Conservation (phyloP, 495 filamentous ascomycete genomes). For the Trichoderma virens region DNA sequence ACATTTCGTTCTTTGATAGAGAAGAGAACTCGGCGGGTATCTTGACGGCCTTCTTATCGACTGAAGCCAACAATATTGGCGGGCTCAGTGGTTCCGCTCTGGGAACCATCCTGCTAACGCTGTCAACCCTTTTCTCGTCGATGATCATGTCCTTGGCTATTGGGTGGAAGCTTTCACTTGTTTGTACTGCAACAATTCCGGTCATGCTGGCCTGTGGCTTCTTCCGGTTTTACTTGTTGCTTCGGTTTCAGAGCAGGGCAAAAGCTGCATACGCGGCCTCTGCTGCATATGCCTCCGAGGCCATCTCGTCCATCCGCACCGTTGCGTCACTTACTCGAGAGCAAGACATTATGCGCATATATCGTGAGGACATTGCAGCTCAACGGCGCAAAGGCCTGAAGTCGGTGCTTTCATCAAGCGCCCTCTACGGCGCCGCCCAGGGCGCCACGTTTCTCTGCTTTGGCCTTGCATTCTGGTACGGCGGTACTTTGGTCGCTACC, state of each 20-base stretch:
- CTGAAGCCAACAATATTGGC: conserved; percentile 75
- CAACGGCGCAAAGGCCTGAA: conserved; percentile 52
- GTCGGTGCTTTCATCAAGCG: conserved; percentile 53
- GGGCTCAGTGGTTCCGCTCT: conserved; percentile 76
- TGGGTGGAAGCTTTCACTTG: conserved; percentile 87
- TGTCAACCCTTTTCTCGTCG: conserved; percentile 64
- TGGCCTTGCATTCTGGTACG: conserved; percentile 82
- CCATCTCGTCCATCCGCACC: conserved; percentile 83
- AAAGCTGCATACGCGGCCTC: conserved; percentile 68
- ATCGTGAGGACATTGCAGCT: conserved; percentile 51
- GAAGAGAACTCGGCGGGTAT: conserved; percentile 81
- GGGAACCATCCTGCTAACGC: conserved; percentile 71
- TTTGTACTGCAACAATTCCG: conserved; percentile 71
- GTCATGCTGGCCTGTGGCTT: conserved; percentile 73
- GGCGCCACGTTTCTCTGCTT: conserved; percentile 69
- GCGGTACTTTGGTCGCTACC: conserved; percentile 67
- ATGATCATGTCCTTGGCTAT: conserved; percentile 59
- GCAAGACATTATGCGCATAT: conserved; percentile 57
- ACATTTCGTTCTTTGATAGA: conserved; percentile 81
- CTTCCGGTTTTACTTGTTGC: conserved; percentile 77
- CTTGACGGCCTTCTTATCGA: conserved; percentile 76
- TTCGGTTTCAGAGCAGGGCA: conserved; percentile 60
- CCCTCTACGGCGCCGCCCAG: conserved; percentile 72
- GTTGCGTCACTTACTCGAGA: conserved; percentile 78
- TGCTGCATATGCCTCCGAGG: conserved; percentile 82